phyloP scores from a whole-genome alignment of 352 stramenopile species.

The Phytophthora tentaculata region DNA sequence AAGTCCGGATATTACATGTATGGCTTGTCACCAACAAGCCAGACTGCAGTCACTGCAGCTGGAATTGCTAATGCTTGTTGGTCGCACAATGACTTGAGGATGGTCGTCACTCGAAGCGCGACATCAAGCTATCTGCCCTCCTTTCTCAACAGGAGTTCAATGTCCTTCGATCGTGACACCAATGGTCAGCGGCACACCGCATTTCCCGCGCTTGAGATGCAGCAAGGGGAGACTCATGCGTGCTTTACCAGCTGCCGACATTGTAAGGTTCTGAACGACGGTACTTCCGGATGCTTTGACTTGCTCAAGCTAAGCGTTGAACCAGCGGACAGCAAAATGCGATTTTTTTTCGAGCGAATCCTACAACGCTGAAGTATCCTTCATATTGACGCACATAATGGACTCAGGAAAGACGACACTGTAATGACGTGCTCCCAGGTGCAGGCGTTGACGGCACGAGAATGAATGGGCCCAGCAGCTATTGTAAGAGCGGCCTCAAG shows the following conservation, averaged over 20 bases:
- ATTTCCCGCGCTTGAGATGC: neutral
- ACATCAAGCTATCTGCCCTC: conserved; percentile 17
- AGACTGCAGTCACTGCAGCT: conserved; percentile 24
- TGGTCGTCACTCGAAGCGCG: neutral
- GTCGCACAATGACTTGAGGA: conserved; percentile 7
- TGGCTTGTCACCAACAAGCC: conserved; percentile 7
- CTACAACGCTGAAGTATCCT: neutral
- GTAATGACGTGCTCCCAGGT: conserved; percentile 22
- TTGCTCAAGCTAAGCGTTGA: conserved; percentile 13
- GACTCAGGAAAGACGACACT: conserved; percentile 18
- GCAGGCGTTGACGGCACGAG: conserved; percentile 6
- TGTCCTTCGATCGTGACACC: neutral
- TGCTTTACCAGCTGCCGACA: conserved; percentile 26
- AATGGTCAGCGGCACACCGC: neutral
- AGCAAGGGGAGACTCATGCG: too few relatives aligned
- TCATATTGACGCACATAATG: conserved; percentile 18
- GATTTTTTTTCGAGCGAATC: conserved; percentile 32
- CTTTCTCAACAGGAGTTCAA: conserved; percentile 14
- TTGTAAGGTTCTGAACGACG: conserved; percentile 18
- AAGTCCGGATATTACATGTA: conserved; percentile 25
- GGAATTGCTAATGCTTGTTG: conserved; percentile 16
- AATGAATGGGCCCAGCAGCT: conserved; percentile 8
- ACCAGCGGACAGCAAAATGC: conserved; percentile 9
- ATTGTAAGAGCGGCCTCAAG: neutral
- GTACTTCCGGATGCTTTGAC: conserved; percentile 17